These are phyloP conservation scores for Trichoderma sp. DNA, from an alignment of 2,329 filamentous ascomycete species.

Conservation along the genomic window DNA sequence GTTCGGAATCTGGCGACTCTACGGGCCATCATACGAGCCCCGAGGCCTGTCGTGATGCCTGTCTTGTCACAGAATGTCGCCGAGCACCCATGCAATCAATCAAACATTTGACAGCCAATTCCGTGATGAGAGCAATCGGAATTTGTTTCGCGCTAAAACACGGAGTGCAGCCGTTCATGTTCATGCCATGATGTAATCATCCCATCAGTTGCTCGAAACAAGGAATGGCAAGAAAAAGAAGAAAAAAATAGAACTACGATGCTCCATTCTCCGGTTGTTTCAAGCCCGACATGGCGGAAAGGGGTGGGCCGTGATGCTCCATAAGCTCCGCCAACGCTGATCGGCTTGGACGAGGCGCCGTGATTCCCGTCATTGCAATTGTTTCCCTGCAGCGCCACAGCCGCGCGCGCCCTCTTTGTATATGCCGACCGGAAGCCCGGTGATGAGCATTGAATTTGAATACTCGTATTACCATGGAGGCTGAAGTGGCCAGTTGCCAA, in stretches of 20 bases:
- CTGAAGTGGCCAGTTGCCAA: not conserved
- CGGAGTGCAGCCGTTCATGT: not conserved
- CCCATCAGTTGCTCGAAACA: not conserved
- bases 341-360: not conserved
- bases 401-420: conserved; percentile 3
- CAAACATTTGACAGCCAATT: not conserved
- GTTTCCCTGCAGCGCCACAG: not conserved
- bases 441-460: not conserved
- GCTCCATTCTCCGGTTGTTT: not conserved
- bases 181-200: conserved; percentile 13
- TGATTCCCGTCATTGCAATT: not conserved
- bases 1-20: not conserved
- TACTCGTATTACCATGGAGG: not conserved
- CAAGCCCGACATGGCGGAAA: not conserved
- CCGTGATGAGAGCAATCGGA: not conserved
- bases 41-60: not conserved
- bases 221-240: not conserved
- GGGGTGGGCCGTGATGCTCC: not conserved
- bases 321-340: conserved; percentile 2
- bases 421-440: conserved; percentile 1
- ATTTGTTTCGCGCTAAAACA: not conserved
- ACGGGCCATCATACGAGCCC: not conserved
- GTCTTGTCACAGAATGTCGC: not conserved
- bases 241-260: not conserved
- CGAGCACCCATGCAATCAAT: not conserved